These are phyloP conservation scores for Gloeostereum incarnatum DNA, from an alignment of 768 basidiomycete species.

Conservation along the genomic window DNA sequence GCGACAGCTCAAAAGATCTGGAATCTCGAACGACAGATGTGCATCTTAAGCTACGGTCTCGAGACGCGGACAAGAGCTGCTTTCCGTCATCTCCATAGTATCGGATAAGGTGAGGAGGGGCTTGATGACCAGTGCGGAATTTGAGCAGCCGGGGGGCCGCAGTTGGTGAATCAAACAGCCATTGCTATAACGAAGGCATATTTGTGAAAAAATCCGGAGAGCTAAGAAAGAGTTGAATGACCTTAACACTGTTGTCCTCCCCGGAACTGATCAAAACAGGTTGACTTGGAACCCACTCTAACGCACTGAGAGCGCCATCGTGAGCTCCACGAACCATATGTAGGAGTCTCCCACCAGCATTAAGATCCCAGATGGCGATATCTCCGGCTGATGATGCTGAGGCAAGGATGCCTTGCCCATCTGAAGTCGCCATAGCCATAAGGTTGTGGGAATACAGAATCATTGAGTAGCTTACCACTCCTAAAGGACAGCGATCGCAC, in stretches of 20 bases:
- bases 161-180: slow-evolving; percentile 91
- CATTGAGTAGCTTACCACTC: slow-evolving; percentile 46
- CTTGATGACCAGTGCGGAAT: slow-evolving; percentile 86
- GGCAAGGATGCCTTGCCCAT: slow-evolving; percentile 83
- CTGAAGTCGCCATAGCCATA: slow-evolving; percentile 25
- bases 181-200: slow-evolving; percentile 58
- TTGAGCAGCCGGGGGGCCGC: slow-evolving; percentile 82
- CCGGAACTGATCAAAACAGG: slow-evolving; percentile 85
- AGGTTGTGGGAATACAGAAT: slow-evolving; percentile 4
- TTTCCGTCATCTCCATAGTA: slow-evolving; percentile 99
- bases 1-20: slow-evolving; percentile 88
- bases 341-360: slow-evolving; percentile 69
- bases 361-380: slow-evolving; percentile 90
- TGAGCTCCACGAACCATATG: slow-evolving; percentile 87
- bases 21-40: slow-evolving; percentile 95
- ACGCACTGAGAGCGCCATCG: slow-evolving; percentile 69
- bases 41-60: slow-evolving; percentile 82
- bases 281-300: slow-evolving; percentile 93
- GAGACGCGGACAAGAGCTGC: slow-evolving; percentile 79
- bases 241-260: slow-evolving; percentile 94
- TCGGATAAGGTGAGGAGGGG: slow-evolving; percentile 84
- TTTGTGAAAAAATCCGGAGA: background rate
- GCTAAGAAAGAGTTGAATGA: slow-evolving; percentile 22
- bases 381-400: slow-evolving; percentile 83
- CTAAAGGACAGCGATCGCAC: slow-evolving; percentile 76